Conservation (phyloP, 2,329 filamentous ascomycete species). For the Phoma sp. region DNA sequence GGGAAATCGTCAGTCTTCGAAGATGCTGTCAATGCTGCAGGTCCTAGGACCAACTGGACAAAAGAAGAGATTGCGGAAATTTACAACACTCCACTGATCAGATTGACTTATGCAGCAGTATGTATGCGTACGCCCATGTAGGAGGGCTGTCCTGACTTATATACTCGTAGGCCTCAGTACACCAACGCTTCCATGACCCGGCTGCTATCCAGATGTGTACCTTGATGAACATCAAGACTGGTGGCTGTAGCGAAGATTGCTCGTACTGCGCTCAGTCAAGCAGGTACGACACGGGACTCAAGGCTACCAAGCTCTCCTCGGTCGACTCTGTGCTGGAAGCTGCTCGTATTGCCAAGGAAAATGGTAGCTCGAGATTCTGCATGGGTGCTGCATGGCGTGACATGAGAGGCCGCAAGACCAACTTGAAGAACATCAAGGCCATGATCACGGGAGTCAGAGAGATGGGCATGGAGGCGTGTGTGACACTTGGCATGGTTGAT, state of each 20-base stretch:
- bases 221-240: constrained; percentile 95
- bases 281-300: constrained; percentile 76
- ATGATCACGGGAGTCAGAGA: constrained; percentile 83
- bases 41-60: constrained; percentile 76
- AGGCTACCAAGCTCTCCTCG: constrained; percentile 77
- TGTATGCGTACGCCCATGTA: constrained; percentile 7
- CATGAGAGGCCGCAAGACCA: constrained; percentile 88
- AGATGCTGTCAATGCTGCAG: constrained; percentile 64
- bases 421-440: constrained; percentile 79
- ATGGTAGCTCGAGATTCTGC: constrained; percentile 89
- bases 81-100: constrained; percentile 81
- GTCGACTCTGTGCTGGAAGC: constrained; percentile 83
- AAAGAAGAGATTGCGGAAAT: constrained; percentile 80
- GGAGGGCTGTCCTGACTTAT: not conserved
- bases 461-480: constrained; percentile 88
- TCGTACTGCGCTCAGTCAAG: constrained; percentile 92
- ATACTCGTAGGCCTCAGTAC: constrained; percentile 67
- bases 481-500: constrained; percentile 95
- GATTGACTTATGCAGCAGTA: constrained; percentile 76
- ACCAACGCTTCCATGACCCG: constrained; percentile 85
- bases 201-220: constrained; percentile 89
- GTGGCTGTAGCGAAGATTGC: constrained; percentile 90
- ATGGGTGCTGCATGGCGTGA: constrained; percentile 95
- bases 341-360: constrained; percentile 76
- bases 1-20: constrained; percentile 33